Evolutionary conservation across 1,284 basidiomycete species (phyloP), one percentile per base, ranked within the genome.

Genomic region (Tremellales sp.): DNA sequence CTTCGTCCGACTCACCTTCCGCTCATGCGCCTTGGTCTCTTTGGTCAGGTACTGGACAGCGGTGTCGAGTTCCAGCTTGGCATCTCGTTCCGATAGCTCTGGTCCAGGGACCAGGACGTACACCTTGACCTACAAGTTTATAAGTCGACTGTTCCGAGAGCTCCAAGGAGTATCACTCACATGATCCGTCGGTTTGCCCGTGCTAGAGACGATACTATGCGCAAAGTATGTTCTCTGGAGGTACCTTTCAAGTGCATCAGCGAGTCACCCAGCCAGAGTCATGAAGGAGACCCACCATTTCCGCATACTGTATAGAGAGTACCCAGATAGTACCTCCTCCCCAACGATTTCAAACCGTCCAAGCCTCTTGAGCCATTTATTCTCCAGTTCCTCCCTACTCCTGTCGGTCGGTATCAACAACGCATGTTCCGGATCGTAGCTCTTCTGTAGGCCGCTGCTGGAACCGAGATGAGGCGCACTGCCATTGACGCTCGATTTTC

Each of bases 401-500:
- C 68, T 46, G 52, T 71, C 68, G 10, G 68, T 71, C 13, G 67
- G 68, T 3, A 71, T 57, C 17, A 71, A 56, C n/a, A 71, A 48
- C 13, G 48, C 53, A 22, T 48, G 35, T 21, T n/a, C 39, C 10
- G 22, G 27, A 31, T 31, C 29, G 29, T 8, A 15, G 29, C 29
- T 31, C 15, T 31, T 15, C 15, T 15, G 10, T 31, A 8, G 15
- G 10, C 29, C 15, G 8, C 15, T 31, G 10, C 29, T 31, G 29
- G 29, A 15, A n/a, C n/a, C n/a, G n/a, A n/a, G n/a, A n/a, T n/a
- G n/a, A n/a, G n/a, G n/a, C n/a, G 29, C 29, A 31, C 15, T 31
- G 29, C 29, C 29, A 31, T 31, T 31, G n/a, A n/a, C n/a, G n/a
- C n/a, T n/a, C n/a, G n/a, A n/a, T n/a, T n/a, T n/a, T n/a, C n/a